phyloP scores from a whole-genome alignment of 129 eudicot genomes.

The Centrapalus pauciflorus region DNA sequence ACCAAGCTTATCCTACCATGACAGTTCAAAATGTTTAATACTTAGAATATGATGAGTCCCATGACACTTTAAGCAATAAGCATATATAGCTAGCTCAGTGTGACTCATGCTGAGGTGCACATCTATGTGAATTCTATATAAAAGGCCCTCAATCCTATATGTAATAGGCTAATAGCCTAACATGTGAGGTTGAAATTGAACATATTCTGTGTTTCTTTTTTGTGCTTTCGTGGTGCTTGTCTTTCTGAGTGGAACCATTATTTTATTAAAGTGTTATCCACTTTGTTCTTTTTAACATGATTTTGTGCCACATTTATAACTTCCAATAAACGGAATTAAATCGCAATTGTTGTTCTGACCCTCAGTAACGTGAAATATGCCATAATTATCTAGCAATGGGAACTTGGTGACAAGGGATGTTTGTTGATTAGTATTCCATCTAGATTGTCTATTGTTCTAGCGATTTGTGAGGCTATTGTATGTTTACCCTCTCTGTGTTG shows the following conservation, averaged over 20 bases:
- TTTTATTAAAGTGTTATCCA: neutral
- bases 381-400: neutral
- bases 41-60: neutral
- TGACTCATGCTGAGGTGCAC: neutral
- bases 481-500: slow-evolving; percentile 15
- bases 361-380: neutral
- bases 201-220: neutral
- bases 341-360: neutral
- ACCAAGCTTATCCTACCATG: neutral
- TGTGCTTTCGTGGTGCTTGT: neutral
- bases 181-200: neutral
- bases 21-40: neutral
- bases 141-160: neutral
- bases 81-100: neutral
- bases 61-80: neutral
- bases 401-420: neutral
- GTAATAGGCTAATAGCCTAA: no score
- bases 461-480: neutral
- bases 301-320: neutral
- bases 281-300: neutral
- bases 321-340: neutral
- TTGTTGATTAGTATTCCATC: neutral
- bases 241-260: slow-evolving; percentile 4
- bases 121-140: neutral
- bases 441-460: neutral